These are phyloP conservation scores for Lentithecium fluviatile DNA, from an alignment of 495 filamentous ascomycete genomes.

Conservation along the genomic window DNA sequence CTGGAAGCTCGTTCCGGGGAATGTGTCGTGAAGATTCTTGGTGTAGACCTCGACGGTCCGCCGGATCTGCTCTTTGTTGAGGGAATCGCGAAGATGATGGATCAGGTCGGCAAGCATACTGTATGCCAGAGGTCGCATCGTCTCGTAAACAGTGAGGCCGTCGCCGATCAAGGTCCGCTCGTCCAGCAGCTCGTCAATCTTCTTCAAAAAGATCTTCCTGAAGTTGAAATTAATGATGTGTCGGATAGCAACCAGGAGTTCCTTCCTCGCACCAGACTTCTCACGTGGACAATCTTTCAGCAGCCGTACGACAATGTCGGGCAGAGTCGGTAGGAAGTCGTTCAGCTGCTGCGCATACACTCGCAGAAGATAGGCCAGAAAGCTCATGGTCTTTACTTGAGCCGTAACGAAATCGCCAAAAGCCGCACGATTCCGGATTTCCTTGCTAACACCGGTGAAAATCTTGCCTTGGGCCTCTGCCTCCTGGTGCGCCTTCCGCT, in stretches of 20 bases:
- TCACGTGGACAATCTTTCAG: conserved; percentile 92
- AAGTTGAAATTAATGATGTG: conserved; percentile 99
- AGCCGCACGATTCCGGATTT: conserved; percentile 88
- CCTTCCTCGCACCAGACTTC: conserved; percentile 89
- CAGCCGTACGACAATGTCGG: conserved; percentile 86
- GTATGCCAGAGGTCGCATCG: conserved; percentile 91
- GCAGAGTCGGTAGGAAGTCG: conserved; percentile 85
- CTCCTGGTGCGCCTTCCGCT: conserved; percentile 85
- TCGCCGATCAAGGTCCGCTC: conserved; percentile 92
- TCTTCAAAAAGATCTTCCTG: conserved; percentile 86
- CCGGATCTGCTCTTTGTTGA: conserved; percentile 83
- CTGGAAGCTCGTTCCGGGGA: conserved; percentile 97
- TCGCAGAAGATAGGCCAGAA: conserved; percentile 88
- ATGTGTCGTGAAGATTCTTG: conserved; percentile 90
- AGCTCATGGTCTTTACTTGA: conserved; percentile 99
- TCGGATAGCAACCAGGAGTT: conserved; percentile 90
- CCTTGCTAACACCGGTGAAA: conserved; percentile 89
- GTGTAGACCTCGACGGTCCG: conserved; percentile 96
- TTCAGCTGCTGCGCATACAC: conserved; percentile 82
- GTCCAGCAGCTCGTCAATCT: conserved; percentile 93
- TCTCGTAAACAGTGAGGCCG: conserved; percentile 93
- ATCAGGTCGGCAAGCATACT: conserved; percentile 98
- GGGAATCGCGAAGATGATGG: conserved; percentile 87
- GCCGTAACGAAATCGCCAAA: conserved; percentile 98
- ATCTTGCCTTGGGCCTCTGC: conserved; percentile 71